A percentile compares a stretch with the other conserved stretches of the same genome.
phyloP scores from a whole-genome alignment of 1,284 basidiomycete species.

The Ustilago shanxiensis region DNA sequence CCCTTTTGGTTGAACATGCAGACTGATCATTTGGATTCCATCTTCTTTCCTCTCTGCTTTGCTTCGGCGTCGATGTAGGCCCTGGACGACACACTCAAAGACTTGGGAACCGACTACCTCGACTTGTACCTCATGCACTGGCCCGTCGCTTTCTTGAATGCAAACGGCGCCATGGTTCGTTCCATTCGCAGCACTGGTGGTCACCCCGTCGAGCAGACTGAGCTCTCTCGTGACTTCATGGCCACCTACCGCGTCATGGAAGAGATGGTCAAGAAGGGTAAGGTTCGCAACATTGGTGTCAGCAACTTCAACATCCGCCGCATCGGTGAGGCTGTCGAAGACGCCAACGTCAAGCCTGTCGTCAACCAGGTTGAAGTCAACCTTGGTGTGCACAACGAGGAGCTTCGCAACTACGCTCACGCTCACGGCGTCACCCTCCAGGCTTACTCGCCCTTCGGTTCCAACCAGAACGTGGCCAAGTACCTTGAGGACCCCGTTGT shows the following conservation, averaged over 20 bases:
- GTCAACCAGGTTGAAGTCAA: conserved; percentile 68
- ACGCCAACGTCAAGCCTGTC: conserved; percentile 54
- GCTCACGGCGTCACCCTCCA: conserved; percentile 52
- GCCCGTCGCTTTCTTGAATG: conserved; percentile 69
- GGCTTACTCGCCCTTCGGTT: conserved; percentile 63
- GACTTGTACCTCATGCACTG: conserved; percentile 88
- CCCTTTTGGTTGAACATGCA: neutral
- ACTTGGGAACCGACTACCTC: conserved; percentile 81
- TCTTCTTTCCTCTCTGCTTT: neutral
- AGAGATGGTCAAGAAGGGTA: conserved; percentile 66
- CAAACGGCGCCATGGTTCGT: conserved; percentile 54
- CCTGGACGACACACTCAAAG: conserved; percentile 79
- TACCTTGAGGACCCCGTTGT: conserved; percentile 58
- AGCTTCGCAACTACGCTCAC: conserved; percentile 79
- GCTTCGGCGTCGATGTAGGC: conserved; percentile 65
- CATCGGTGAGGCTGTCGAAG: conserved; percentile 48
- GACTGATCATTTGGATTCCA: neutral
- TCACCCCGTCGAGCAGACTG: conserved; percentile 80
- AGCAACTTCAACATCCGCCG: conserved; percentile 67
- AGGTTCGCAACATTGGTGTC: conserved; percentile 76
- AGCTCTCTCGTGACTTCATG: conserved; percentile 58
- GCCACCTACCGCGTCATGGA: conserved; percentile 64
- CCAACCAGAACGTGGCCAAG: conserved; percentile 52
- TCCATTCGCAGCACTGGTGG: conserved; percentile 58
- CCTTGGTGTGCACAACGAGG: conserved; percentile 77